These are phyloP conservation scores for Trypanosoma brucei DNA, from an alignment of 208 protist species.

Conservation along the genomic window DNA sequence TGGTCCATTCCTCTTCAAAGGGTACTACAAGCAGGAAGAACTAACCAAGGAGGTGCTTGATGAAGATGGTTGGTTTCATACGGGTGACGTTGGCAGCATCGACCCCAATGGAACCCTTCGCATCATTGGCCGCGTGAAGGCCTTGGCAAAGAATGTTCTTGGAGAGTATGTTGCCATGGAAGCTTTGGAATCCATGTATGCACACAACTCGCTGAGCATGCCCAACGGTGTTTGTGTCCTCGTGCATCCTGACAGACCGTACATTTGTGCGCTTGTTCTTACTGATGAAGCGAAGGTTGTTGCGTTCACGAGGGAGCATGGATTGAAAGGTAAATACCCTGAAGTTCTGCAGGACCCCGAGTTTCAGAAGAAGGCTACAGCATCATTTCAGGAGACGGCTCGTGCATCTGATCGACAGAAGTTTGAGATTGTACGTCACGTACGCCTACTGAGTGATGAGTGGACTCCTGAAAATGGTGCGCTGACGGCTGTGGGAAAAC, in stretches of 20 bases:
- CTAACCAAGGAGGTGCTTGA: conserved; percentile 1
- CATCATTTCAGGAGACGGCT: conserved; percentile 21
- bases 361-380: conserved; percentile 32
- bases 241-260: conserved; percentile 32
- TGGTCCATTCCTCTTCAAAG: conserved; percentile 5
- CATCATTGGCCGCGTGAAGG: conserved; percentile 3
- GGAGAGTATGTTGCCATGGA: conserved; percentile 67
- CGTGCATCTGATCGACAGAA: conserved; percentile 2
- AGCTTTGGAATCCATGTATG: conserved; percentile 28
- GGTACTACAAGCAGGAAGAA: conserved; percentile 7
- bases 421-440: conserved; percentile 21
- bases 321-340: conserved; percentile 20
- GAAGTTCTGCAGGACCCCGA: conserved; percentile 32
- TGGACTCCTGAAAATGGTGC: conserved; percentile 4
- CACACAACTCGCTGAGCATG: conserved; percentile 16
- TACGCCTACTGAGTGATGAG: conserved; percentile 4
- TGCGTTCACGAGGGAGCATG: conserved; percentile 19
- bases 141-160: conserved; percentile 24
- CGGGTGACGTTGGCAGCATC: conserved; percentile 5
- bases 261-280: conserved; percentile 19
- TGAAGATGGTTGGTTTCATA: conserved; percentile 4
- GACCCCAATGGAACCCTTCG: conserved; percentile 5
- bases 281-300: conserved; percentile 15
- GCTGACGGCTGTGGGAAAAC: conserved; percentile 27
- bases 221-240: conserved; percentile 27